These are phyloP conservation scores for Candida sonorensis DNA, from an alignment of 805 yeast genomes.

Conservation along the genomic window DNA sequence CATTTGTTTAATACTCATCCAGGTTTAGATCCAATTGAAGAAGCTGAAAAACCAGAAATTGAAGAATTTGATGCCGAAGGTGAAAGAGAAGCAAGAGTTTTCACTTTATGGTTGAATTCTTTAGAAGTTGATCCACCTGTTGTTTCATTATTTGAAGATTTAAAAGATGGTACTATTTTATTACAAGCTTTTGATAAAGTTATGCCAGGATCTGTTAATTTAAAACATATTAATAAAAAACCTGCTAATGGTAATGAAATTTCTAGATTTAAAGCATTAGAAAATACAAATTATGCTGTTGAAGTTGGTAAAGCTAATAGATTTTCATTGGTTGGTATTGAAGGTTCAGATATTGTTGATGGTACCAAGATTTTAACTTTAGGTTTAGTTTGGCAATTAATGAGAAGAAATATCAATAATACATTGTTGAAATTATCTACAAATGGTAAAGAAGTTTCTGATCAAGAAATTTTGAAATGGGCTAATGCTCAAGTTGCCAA, in stretches of 20 bases:
- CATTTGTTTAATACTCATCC: slow-evolving; percentile 95
- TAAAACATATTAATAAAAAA: slow-evolving; percentile 73
- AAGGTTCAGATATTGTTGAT: slow-evolving; percentile 95
- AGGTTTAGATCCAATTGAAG: slow-evolving; percentile 93
- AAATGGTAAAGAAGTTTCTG: slow-evolving; percentile 71
- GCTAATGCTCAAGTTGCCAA: slow-evolving; percentile 80
- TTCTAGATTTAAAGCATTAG: slow-evolving; percentile 89
- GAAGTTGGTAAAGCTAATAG: slow-evolving; percentile 89
- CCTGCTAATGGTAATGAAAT: slow-evolving; percentile 72
- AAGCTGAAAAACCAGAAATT: slow-evolving; percentile 83
- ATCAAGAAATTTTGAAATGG: slow-evolving; percentile 87
- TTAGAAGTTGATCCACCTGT: slow-evolving; percentile 95
- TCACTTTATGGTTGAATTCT: slow-evolving; percentile 95
- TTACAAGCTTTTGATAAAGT: slow-evolving; percentile 95
- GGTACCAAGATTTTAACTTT: slow-evolving; percentile 84
- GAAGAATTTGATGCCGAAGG: slow-evolving; percentile 99
- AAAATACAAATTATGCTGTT: slow-evolving; percentile 97
- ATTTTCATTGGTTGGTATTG: slow-evolving; percentile 94
- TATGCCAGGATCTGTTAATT: slow-evolving; percentile 83
- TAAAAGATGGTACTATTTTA: slow-evolving; percentile 85
- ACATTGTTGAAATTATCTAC: slow-evolving; percentile 70
- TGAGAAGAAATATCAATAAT: slow-evolving; percentile 89
- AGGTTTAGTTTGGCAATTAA: slow-evolving; percentile 96
- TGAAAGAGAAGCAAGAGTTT: slow-evolving; percentile 98
- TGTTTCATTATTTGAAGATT: slow-evolving; percentile 83